Conservation (phyloP, 805 yeast genomes). For the Saccharomycopsis oosterbeekiorum region DNA sequence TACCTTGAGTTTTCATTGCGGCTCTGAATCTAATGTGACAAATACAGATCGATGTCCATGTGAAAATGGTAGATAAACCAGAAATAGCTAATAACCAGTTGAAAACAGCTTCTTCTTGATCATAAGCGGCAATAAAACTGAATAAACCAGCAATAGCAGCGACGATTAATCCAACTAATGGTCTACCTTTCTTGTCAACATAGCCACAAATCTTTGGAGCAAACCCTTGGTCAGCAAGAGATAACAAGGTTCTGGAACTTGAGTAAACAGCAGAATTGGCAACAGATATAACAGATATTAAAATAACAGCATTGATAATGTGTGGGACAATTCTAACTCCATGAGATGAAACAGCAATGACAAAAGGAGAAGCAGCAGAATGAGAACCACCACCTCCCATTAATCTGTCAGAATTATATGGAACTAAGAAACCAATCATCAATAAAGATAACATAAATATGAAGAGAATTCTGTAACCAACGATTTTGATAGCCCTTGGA, state of each 20-base stretch:
- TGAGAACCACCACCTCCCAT: constrained; percentile 34
- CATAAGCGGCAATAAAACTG: constrained; percentile 55
- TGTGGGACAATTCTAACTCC: constrained; percentile 51
- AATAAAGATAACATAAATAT: constrained; percentile 40
- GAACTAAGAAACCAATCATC: constrained; percentile 44
- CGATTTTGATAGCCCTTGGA: constrained; percentile 47
- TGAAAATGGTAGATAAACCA: constrained; percentile 52
- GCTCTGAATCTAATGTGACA: constrained; percentile 50
- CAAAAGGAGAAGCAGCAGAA: constrained; percentile 55
- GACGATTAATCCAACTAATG: constrained; percentile 42
- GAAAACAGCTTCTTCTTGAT: constrained; percentile 48
- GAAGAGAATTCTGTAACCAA: constrained; percentile 43
- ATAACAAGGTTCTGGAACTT: constrained; percentile 40
- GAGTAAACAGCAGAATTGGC: constrained; percentile 50
- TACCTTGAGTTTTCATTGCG: constrained; percentile 48
- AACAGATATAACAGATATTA: constrained; percentile 49
- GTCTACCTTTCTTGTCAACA: constrained; percentile 51
- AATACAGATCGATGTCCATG: constrained; percentile 51
- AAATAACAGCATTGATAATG: constrained; percentile 54
- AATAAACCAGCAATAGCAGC: constrained; percentile 50
- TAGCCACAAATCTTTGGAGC: constrained; percentile 46
- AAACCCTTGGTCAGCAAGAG: constrained; percentile 49
- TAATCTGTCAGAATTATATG: constrained; percentile 35
- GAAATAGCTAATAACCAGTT: constrained; percentile 56
- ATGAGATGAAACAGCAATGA: constrained; percentile 45